Conservation (phyloP, 2,329 filamentous ascomycete species). For the Verruconis gallopava region DNA sequence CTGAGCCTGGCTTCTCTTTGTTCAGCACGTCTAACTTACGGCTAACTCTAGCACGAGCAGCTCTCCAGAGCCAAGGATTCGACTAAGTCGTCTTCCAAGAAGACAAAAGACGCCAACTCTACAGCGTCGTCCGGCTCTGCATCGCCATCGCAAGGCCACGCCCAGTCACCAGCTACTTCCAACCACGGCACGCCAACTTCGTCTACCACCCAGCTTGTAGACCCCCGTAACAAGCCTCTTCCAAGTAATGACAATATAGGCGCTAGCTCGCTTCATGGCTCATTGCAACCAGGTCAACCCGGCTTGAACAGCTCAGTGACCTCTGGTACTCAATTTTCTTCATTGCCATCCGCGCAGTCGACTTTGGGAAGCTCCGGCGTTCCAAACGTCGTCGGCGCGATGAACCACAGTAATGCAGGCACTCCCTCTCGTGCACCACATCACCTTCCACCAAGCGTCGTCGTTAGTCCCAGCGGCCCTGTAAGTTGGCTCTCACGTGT, state of each 20-base stretch:
- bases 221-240: slow-evolving; percentile 70
- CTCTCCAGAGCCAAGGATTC: slow-evolving; percentile 82
- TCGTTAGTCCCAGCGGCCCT: slow-evolving; percentile 89
- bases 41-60: slow-evolving; percentile 51
- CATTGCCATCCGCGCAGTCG: background rate
- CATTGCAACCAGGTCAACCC: slow-evolving; percentile 18
- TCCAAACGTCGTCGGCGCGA: background rate
- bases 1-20: background rate
- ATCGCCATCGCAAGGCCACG: slow-evolving; percentile 54
- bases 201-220: slow-evolving; percentile 75
- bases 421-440: slow-evolving; percentile 51
- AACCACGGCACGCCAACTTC: slow-evolving; percentile 68
- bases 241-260: slow-evolving; percentile 29
- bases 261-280: slow-evolving; percentile 16
- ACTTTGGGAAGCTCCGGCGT: slow-evolving; percentile 1
- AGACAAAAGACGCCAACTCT: slow-evolving; percentile 38
- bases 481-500: slow-evolving; percentile 40
- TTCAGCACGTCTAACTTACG: slow-evolving; percentile 1
- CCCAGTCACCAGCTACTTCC: slow-evolving; percentile 46
- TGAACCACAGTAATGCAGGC: slow-evolving; percentile 23
- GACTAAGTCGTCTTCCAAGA: slow-evolving; percentile 59
- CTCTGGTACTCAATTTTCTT: slow-evolving; percentile 13
- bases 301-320: slow-evolving; percentile 20
- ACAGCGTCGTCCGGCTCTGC: slow-evolving; percentile 48
- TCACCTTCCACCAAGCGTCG: slow-evolving; percentile 67